phyloP scores from a whole-genome alignment of 768 basidiomycete species.

The Lanmaoa pseudosensibilis region DNA sequence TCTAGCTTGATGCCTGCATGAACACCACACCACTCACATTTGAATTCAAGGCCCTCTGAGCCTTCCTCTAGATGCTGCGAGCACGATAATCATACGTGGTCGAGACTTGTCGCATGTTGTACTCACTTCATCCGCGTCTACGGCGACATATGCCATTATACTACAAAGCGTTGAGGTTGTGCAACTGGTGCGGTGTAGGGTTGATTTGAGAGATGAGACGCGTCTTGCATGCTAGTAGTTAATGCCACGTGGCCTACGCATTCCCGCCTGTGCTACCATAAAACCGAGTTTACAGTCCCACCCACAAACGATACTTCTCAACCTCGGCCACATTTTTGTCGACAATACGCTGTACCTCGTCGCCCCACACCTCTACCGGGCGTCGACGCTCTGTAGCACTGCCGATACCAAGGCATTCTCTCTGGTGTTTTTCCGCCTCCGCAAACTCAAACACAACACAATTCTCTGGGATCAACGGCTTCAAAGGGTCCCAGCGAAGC shows the following conservation, averaged over 20 bases:
- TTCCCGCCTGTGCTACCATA: neutral
- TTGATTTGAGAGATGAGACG: neutral
- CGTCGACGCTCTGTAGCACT: constrained; percentile 13
- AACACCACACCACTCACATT: constrained; percentile 45
- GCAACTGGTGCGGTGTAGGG: neutral
- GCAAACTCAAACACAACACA: constrained; percentile 78
- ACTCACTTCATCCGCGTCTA: constrained; percentile 69
- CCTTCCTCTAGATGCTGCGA: constrained; percentile 61
- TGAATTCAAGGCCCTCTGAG: constrained; percentile 69
- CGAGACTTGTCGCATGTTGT: neutral
- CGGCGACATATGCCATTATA: constrained; percentile 68
- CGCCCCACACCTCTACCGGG: constrained; percentile 70
- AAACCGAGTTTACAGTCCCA: constrained; percentile 23
- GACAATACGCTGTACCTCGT: constrained; percentile 58
- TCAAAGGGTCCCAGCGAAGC: constrained; percentile 74
- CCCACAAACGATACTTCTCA: constrained; percentile 53
- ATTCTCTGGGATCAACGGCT: constrained; percentile 72
- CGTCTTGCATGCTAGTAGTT: neutral
- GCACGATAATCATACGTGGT: constrained; percentile 1
- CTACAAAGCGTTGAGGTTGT: neutral
- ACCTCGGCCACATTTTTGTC: constrained; percentile 60
- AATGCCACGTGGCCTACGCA: constrained; percentile 8
- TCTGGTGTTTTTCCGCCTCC: constrained; percentile 70
- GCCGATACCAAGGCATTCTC: constrained; percentile 38
- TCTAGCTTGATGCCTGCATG: neutral